Base-by-base conservation (phyloP, 164 flowering plant species). In the Litsea cubeba region DNA sequence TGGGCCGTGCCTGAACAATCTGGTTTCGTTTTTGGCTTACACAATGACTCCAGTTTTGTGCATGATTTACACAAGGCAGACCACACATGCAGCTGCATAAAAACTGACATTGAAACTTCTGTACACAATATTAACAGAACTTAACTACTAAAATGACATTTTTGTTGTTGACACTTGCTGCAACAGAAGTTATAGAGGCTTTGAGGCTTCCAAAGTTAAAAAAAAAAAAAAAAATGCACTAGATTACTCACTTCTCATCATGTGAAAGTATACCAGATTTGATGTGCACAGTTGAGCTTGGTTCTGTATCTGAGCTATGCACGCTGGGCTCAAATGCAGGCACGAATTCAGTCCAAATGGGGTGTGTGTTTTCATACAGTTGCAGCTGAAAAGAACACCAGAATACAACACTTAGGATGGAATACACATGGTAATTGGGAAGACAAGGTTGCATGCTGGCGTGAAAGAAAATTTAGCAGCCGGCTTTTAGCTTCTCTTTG, bases 191-290 rank as follows among this genome's bases (percentile, higher is more conserved):
- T 62, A 62, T 18, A 22, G 28, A 24, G 66, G 10, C 8, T 22
- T 24, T 11, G 66, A 63, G 24, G 20, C 4, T 24, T 63, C 6
- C 46, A 7, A 40, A 54, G 12, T 63, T 22, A 1, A 71, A 71
- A 6, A 50, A 22, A n/a, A 5, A 3, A 3, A 3, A 30, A 73
- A 46, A 50, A 40, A 23, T 73, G 50, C 62, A 24, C 49, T 26
- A 50, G 70, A 73, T 23, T 79, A 86, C 94, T 91, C 76, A 93
- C 98, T 75, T 78, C 76, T 82, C 82, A 81, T 91, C 89, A 73
- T 84, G 57, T 71, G 97, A 84, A 62, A 86, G 82, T 66, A 86
- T 79, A 58, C 90, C 98, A 25, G 89, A 85, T 82, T 87, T 85
- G 40, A 93, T 73, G 67, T 67, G 75, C 28, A 77, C 65, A 26